Evolutionary conservation across 305 asterid species (phyloP).

Genomic region (Fraxinus ornus): DNA sequence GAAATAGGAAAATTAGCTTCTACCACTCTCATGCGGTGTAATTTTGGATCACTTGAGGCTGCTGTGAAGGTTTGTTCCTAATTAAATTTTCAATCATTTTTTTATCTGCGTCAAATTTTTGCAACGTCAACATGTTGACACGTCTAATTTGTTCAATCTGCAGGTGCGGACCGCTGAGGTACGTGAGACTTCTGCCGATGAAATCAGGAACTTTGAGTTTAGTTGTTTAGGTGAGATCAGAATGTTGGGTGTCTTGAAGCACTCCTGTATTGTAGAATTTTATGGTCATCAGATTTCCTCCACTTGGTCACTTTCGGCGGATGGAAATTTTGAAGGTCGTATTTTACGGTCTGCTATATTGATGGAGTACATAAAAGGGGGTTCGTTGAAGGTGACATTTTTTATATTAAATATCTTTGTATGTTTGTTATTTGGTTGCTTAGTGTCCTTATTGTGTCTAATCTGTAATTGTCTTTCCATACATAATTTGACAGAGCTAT

Average conservation of each 20-base stretch:
- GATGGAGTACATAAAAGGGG: slow-evolving; percentile 89
- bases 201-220: slow-evolving; percentile 68
- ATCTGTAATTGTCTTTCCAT: slow-evolving; percentile 5
- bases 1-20: slow-evolving; percentile 54
- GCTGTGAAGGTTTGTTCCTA: slow-evolving; percentile 62
- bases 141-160: slow-evolving; percentile 22
- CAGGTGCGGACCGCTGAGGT: slow-evolving; percentile 81
- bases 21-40: slow-evolving; percentile 66
- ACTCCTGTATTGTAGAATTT: slow-evolving; percentile 69
- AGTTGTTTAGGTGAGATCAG: slow-evolving; percentile 84
- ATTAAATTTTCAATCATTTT: background rate
- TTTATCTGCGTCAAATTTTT: background rate
- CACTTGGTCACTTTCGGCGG: slow-evolving; percentile 56
- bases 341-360: slow-evolving; percentile 62
- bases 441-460: slow-evolving; percentile 1
- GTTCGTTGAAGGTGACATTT: slow-evolving; percentile 66
- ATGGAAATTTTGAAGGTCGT: slow-evolving; percentile 52
- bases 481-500: slow-evolving; percentile 51
- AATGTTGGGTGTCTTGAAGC: slow-evolving; percentile 68
- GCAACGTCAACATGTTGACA: background rate
- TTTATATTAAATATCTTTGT: slow-evolving; percentile 13
- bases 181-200: slow-evolving; percentile 53
- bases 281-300: slow-evolving; percentile 92
- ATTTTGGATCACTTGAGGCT: slow-evolving; percentile 62
- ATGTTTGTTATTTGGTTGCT: slow-evolving; percentile 7